phyloP scores from a whole-genome alignment of 2,329 filamentous ascomycete species.

The Aspergillus costaricaensis region DNA sequence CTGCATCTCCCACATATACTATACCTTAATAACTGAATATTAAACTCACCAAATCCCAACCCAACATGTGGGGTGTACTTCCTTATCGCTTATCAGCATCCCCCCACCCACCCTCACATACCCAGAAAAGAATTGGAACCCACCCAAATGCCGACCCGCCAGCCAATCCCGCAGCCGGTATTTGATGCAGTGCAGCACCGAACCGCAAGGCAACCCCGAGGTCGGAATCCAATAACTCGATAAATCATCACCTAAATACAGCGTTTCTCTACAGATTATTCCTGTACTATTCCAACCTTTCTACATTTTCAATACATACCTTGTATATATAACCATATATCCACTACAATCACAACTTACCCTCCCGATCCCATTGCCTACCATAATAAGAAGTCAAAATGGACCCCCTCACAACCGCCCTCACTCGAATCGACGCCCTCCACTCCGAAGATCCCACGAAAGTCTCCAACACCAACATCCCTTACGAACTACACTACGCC shows the following conservation, averaged over 20 bases:
- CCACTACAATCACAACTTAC: background rate
- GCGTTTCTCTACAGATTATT: too few species aligned
- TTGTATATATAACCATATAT: background rate
- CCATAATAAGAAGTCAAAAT: slow-evolving; percentile 20
- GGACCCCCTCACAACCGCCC: slow-evolving; percentile 49
- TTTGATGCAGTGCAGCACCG: background rate
- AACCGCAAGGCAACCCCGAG: background rate
- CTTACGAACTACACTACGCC: slow-evolving; percentile 83
- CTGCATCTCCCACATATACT: too few species aligned
- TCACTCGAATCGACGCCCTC: slow-evolving; percentile 71
- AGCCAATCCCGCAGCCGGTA: background rate
- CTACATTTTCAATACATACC: too few species aligned
- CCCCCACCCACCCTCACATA: background rate
- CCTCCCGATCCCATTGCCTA: background rate
- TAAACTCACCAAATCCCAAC: background rate
- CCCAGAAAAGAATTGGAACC: too few species aligned
- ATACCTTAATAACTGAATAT: background rate
- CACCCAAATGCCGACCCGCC: background rate
- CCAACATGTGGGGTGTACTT: background rate
- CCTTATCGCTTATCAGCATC: background rate
- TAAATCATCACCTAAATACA: background rate
- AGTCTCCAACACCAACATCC: slow-evolving; percentile 44
- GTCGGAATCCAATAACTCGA: too few species aligned
- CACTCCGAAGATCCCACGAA: slow-evolving; percentile 68
- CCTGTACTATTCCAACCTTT: background rate